Evolutionary conservation across 1,139 yeast species (phyloP), one percentile per base, ranked within the genome.

Genomic region (Taphrina confusa): DNA sequence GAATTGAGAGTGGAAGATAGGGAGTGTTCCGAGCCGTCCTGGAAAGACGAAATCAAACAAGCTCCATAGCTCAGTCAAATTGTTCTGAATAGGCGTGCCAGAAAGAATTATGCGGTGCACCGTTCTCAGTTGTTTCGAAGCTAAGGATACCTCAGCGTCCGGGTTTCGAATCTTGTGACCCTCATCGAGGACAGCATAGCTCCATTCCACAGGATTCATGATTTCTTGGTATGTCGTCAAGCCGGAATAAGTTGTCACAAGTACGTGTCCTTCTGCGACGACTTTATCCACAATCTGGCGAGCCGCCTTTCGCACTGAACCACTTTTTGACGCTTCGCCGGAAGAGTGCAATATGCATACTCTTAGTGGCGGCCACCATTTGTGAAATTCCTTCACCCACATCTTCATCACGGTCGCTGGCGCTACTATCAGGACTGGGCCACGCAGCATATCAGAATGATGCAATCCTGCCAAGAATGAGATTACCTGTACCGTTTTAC

Each of bases 121-220:
- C 0, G 97, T 89, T 67, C 81, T 83, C 57, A 92, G 73, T 67
- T 85, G 89, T 70, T 92, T 92, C 72, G 96, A 87, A 0, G 88
- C 80, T 28, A 92, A 75, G 0, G 97, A 85, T 12, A 94, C 87
- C 63, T 85, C 95, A 63, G 92, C 83, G 68, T 94, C 92, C 0
- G 98, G 98, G 70, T 92, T 92, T 66, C 97, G 79, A 63, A 92
- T 92, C 72, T 92, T 92, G 73, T 92, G 98, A 0, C 98, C 98
- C 71, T 92, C 98, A 72, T 92, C 98, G 9, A 92, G 74, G 0
- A 92, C 88, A 30, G 85, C 91, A 69, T 91, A 92, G 0, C 92
- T 91, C 97, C 98, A 92, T 62, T 81, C 76, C 5, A 79, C 77
- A 0, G 87, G 82, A n/a, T 88, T 72, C 11, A 94, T 74, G 28